These are phyloP conservation scores for Colletotrichum sansevieriae DNA, from an alignment of 2,329 filamentous ascomycete genomes.

Conservation along the genomic window DNA sequence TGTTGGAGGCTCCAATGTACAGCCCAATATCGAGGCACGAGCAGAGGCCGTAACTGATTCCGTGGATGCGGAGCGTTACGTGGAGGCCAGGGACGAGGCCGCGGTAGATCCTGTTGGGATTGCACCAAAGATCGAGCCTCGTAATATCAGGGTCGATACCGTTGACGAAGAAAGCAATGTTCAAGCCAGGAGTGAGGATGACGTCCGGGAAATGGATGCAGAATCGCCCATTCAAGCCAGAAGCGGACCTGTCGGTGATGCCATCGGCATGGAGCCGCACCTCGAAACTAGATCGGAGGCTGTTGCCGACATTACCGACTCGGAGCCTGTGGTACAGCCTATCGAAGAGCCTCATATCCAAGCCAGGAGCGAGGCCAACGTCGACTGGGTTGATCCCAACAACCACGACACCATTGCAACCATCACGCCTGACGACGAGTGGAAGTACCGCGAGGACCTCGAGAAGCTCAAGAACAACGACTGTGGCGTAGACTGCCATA, in stretches of 20 bases:
- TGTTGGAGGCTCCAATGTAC: too few species aligned
- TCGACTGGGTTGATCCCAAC: neutral
- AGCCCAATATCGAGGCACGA: too few species aligned
- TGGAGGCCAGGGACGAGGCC: too few species aligned
- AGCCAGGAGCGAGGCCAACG: neutral
- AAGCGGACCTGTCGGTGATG: neutral
- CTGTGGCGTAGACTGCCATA: neutral
- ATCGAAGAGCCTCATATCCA: neutral
- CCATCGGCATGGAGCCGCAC: neutral
- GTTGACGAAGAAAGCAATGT: neutral
- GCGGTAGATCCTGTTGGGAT: too few species aligned
- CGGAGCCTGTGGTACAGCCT: neutral
- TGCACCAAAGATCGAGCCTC: too few species aligned
- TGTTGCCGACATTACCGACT: neutral
- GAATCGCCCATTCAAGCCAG: conserved; percentile 1
- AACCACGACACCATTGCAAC: neutral
- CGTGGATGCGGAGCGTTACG: too few species aligned
- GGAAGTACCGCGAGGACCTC: conserved; percentile 19
- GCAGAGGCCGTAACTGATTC: too few species aligned
- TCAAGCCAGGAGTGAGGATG: neutral
- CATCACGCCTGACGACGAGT: neutral
- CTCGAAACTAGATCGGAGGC: neutral
- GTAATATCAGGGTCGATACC: neutral
- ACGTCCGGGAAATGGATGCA: neutral
- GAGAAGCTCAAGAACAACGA: neutral